Evolutionary conservation across 2,329 filamentous ascomycete species (phyloP).

Genomic region (Talaromyces sp.): DNA sequence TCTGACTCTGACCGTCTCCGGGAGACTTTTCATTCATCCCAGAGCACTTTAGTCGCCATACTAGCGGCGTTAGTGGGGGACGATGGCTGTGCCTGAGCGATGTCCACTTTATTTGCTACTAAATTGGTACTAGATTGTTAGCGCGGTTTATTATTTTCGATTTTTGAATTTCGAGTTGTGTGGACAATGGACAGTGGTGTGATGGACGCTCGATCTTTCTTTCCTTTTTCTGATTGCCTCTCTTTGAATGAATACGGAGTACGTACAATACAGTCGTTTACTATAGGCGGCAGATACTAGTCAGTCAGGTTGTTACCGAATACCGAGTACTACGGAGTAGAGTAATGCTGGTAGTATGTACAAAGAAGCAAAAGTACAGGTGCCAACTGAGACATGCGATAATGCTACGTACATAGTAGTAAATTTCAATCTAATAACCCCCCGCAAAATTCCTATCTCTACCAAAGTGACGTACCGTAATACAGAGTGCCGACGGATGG

Average conservation of each 20-base stretch:
- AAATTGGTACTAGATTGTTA: background rate
- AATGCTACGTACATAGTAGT: background rate
- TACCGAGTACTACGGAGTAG: too few species aligned
- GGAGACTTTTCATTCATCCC: background rate
- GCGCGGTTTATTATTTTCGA: background rate
- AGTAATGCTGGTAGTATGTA: too few species aligned
- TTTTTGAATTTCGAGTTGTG: background rate
- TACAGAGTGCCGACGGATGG: background rate
- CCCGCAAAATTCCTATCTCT: background rate
- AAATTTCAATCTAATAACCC: background rate
- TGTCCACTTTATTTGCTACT: background rate
- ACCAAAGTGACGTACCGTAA: background rate
- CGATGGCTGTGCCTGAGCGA: background rate
- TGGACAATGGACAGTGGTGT: background rate
- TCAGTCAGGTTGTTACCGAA: too few species aligned
- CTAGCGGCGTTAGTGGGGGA: background rate
- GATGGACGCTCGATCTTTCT: background rate
- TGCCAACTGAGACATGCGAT: background rate
- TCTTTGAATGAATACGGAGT: background rate
- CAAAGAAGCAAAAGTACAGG: background rate
- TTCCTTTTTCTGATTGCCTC: slow-evolving; percentile 1
- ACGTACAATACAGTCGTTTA: background rate
- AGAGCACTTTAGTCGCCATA: background rate
- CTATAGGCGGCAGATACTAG: background rate
- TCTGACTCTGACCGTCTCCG: background rate